phyloP scores from a whole-genome alignment of 2,329 filamentous ascomycete genomes.

The Lojkania enalia region DNA sequence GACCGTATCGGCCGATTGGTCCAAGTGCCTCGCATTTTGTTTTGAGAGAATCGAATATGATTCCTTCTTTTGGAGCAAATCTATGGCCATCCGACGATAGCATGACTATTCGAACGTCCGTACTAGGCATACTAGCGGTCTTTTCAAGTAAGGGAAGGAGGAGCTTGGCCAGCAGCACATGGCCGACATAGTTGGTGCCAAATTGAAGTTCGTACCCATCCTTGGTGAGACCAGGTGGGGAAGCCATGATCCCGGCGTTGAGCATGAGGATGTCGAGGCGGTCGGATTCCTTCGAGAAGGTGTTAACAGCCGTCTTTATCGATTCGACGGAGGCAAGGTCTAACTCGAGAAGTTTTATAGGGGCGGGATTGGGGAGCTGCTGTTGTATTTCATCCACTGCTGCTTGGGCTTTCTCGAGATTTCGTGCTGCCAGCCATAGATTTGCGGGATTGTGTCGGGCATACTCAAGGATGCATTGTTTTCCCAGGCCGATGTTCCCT shows the following conservation, averaged over 20 bases:
- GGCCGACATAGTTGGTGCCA: constrained; percentile 52
- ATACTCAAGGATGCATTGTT: constrained; percentile 44
- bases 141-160: constrained; percentile 44
- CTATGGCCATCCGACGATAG: constrained; percentile 22
- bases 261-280: constrained; percentile 47
- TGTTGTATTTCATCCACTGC: constrained; percentile 38
- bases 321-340: constrained; percentile 19
- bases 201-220: constrained; percentile 53
- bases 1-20: constrained; percentile 45
- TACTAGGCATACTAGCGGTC: constrained; percentile 15
- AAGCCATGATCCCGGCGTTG: constrained; percentile 47
- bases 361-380: constrained; percentile 15
- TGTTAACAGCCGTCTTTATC: constrained; percentile 16
- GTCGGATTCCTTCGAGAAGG: constrained; percentile 12
- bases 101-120: constrained; percentile 7
- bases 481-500: constrained; percentile 48
- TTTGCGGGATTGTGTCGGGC: constrained; percentile 44
- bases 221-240: constrained; percentile 33
- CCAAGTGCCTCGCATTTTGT: constrained; percentile 20
- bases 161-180: constrained; percentile 47
- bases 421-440: constrained; percentile 49
- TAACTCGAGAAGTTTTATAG: constrained; percentile 19
- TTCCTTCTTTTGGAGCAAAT: constrained; percentile 7
- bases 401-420: constrained; percentile 36
- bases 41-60: constrained; percentile 5